A percentile compares a stretch with the other conserved stretches of the same genome.
phyloP scores from a whole-genome alignment of 176 grass and related monocot species.

The Aegilops longissima region DNA sequence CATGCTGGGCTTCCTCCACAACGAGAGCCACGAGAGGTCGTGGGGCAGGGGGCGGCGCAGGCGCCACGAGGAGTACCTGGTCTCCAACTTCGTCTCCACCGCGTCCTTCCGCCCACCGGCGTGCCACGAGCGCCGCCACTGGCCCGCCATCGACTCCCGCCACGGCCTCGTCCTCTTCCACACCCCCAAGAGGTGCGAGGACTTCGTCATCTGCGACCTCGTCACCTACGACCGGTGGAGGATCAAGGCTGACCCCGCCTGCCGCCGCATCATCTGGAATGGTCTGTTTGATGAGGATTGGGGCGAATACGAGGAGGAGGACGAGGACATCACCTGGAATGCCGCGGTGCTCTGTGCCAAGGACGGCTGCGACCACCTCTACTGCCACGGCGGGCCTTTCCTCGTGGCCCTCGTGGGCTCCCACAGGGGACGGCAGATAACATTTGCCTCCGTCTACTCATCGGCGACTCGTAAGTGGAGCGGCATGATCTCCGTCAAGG shows the following conservation, averaged over 20 bases:
- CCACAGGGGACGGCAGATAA: neutral
- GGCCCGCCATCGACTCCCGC: neutral
- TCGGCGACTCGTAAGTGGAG: neutral
- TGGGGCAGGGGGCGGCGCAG: neutral
- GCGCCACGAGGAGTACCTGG: neutral
- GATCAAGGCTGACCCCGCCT: neutral
- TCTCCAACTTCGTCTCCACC: slow-evolving; percentile 4
- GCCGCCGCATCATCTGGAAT: neutral
- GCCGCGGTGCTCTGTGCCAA: neutral
- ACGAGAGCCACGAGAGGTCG: neutral
- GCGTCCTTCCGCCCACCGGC: neutral
- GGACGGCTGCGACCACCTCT: neutral
- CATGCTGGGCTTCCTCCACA: slow-evolving; percentile 9
- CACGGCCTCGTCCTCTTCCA: slow-evolving; percentile 11
- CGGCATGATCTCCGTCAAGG: neutral
- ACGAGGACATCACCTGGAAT: neutral
- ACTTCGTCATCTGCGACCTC: neutral
- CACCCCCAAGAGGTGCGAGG: neutral
- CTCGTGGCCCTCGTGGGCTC: neutral
- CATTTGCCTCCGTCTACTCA: neutral
- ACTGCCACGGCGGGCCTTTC: slow-evolving; percentile 1
- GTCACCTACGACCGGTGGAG: slow-evolving; percentile 7
- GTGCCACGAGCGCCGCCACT: neutral
- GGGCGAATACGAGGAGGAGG: too few relatives aligned
- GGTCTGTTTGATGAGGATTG: too few relatives aligned